phyloP scores from a whole-genome alignment of 2,329 filamentous ascomycete species.

The Neofusicoccum kwambonambiense region DNA sequence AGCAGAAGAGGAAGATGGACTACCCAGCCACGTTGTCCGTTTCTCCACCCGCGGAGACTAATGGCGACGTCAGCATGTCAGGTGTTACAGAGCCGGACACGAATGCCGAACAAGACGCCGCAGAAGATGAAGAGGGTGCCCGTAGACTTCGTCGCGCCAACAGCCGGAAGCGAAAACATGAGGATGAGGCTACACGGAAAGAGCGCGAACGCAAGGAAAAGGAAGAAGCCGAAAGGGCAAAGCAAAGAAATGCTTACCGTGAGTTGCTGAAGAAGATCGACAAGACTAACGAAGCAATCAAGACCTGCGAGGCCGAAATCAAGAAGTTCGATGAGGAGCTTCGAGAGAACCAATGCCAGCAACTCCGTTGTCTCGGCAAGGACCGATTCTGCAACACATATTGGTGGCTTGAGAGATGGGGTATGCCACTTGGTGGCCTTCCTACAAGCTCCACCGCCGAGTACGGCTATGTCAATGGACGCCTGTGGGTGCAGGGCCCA shows the following conservation, averaged over 20 bases:
- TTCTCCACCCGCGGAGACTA: constrained; percentile 53
- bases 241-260: constrained; percentile 72
- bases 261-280: constrained; percentile 86
- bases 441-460: constrained; percentile 83
- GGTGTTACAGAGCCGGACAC: constrained; percentile 60
- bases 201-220: constrained; percentile 66
- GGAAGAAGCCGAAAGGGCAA: constrained; percentile 59
- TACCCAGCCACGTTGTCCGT: constrained; percentile 70
- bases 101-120: constrained; percentile 62
- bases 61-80: constrained; percentile 59
- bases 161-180: constrained; percentile 74
- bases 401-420: constrained; percentile 98
- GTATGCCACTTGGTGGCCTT: constrained; percentile 90
- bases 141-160: constrained; percentile 56
- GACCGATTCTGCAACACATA: constrained; percentile 98
- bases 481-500: constrained; percentile 94
- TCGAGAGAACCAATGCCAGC: constrained; percentile 88
- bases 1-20: constrained; percentile 71
- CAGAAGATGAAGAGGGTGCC: constrained; percentile 62
- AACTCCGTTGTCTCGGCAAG: constrained; percentile 84
- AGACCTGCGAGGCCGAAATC: constrained; percentile 81
- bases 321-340: constrained; percentile 84
- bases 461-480: constrained; percentile 88
- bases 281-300: constrained; percentile 77
- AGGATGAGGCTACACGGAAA: constrained; percentile 58